Percentiles rank a stretch among this genome's conserved stretches.
phyloP scores from a whole-genome alignment of 495 filamentous ascomycete genomes.

The Neurospora sp. region DNA sequence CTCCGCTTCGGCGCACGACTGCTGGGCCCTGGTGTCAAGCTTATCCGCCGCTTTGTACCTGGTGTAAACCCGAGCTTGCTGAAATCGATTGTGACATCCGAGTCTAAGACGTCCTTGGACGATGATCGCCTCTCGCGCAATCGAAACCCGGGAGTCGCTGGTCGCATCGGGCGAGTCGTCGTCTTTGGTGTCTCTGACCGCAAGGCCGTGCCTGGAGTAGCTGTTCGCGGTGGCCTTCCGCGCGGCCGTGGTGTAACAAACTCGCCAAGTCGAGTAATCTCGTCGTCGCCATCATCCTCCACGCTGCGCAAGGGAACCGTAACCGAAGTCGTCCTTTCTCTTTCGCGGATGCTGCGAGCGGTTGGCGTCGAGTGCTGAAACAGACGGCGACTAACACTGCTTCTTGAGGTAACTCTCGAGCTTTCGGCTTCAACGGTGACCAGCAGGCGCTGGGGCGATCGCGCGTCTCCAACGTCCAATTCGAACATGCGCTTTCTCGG shows the following conservation, averaged over 20 bases:
- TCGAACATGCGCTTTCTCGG: slow-evolving; percentile 44
- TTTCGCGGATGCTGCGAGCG: slow-evolving; percentile 8
- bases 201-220: slow-evolving; percentile 20
- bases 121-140: background rate
- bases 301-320: slow-evolving; percentile 42
- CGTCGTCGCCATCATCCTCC: slow-evolving; percentile 26
- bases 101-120: slow-evolving; percentile 9
- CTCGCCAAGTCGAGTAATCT: slow-evolving; percentile 19
- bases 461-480: slow-evolving; percentile 39
- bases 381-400: slow-evolving; percentile 26
- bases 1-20: slow-evolving; percentile 20
- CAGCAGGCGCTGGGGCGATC: slow-evolving; percentile 39
- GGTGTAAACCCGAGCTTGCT: background rate
- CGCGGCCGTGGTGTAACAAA: slow-evolving; percentile 23
- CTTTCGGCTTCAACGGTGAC: slow-evolving; percentile 45
- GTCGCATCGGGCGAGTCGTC: slow-evolving; percentile 30
- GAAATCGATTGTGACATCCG: slow-evolving; percentile 9
- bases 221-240: slow-evolving; percentile 27
- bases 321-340: slow-evolving; percentile 28
- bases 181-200: background rate
- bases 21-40: slow-evolving; percentile 11
- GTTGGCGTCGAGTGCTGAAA: slow-evolving; percentile 29
- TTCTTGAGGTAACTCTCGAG: slow-evolving; percentile 10
- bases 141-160: slow-evolving; percentile 26
- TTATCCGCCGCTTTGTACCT: slow-evolving; percentile 1